phyloP scores from a whole-genome alignment of 257 asterid genomes.

The Nicotiana otophora region DNA sequence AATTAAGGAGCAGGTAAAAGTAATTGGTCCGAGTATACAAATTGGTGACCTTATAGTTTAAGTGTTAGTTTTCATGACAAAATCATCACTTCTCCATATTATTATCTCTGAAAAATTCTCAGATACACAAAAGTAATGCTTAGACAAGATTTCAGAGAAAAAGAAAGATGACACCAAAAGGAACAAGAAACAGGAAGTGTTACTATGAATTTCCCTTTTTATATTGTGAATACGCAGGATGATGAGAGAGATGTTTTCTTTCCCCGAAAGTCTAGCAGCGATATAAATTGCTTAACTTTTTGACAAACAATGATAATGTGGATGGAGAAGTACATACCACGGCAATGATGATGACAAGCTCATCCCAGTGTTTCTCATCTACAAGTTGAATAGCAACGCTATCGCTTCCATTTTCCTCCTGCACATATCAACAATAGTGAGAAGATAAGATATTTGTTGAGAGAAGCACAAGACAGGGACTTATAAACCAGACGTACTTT shows the following conservation, averaged over 20 bases:
- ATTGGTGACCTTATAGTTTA: background rate
- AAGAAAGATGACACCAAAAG: no score
- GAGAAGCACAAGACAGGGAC: background rate
- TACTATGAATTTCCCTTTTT: no score
- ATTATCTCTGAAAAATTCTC: no score
- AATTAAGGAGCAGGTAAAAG: background rate
- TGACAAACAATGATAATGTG: background rate
- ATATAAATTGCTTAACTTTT: background rate
- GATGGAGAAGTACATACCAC: constrained; percentile 35
- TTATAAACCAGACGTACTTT: constrained; percentile 40
- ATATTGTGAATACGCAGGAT: no score
- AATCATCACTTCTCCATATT: background rate
- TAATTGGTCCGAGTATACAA: background rate
- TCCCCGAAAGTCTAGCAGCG: no score
- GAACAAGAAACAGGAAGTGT: no score
- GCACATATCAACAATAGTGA: constrained; percentile 2
- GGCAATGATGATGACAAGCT: constrained; percentile 84
- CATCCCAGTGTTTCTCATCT: constrained; percentile 95
- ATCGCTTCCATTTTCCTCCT: constrained; percentile 85
- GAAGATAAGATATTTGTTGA: background rate
- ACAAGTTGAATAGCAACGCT: constrained; percentile 89
- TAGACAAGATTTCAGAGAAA: no score
- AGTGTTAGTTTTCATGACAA: background rate
- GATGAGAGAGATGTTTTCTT: no score
- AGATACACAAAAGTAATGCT: no score